Base-by-base conservation (phyloP, 176 grass and related monocot genomes). In the Eragrostis nindensis region DNA sequence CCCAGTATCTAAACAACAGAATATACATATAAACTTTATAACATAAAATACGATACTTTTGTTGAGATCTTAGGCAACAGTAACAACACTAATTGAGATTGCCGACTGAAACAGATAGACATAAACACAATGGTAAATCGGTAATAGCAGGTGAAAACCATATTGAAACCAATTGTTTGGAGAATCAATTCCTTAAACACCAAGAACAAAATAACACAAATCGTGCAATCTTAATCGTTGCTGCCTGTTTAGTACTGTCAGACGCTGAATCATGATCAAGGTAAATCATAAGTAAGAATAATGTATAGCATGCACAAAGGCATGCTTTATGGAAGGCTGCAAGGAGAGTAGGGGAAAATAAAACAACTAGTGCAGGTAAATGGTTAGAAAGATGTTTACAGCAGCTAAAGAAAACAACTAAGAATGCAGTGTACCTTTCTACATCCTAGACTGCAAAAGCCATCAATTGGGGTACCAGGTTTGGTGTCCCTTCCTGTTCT, bases 401-500 rank as follows among this genome's bases (percentile, higher is more conserved):
- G 18, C 25, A 1, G n/a, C 81, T 19, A 44, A 52, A 55, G 40
- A 76, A 65, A 71, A 49, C 1, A 74, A 54, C 44, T 66, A 75
- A 70, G 24, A 63, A 47, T 62, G n/a, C 46, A 32, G 18, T 16
- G 3, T 86, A 98, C 96, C 96, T 95, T 91, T 88, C 81, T 95
- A 75, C 96, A 98, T 66, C 83, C 90, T 72, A 73, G 66, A 62
- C 84, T 84, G 86, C 94, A 97, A 84, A 90, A 97, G 52, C 82
- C 76, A 88, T 89, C 85, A 62, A 30, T 52, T 8, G 45, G 46
- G 47, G 80, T 73, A 79, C 56, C 44, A 45, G 84, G 54, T 54
- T 71, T 52, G 61, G 47, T 68, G 36, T 94, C 87, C 27, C 59
- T 65, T 32, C 16, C 30, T 10, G 19, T 47, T 70, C 79, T 85